Conservation (phyloP, 2,329 filamentous ascomycete species). For the Trichoderma polysporum region DNA sequence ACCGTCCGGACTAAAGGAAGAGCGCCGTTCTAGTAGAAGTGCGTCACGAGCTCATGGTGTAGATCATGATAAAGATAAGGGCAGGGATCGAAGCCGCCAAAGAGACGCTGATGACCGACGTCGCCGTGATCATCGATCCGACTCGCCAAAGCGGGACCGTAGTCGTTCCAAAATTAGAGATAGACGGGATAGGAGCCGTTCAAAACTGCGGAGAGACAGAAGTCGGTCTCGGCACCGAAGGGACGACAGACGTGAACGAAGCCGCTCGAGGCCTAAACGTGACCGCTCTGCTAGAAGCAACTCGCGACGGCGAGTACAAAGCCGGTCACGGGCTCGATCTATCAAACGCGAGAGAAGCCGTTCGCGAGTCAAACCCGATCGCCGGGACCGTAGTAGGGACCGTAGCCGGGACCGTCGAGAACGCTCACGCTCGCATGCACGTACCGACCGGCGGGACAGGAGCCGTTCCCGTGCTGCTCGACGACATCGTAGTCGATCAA, state of each 20-base stretch:
- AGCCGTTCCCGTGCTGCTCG: constrained; percentile 25
- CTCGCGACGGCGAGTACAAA: constrained; percentile 39
- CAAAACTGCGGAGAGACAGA: constrained; percentile 39
- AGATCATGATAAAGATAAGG: constrained; percentile 30
- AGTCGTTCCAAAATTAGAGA: constrained; percentile 35
- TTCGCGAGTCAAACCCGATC: constrained; percentile 34
- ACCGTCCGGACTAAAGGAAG: constrained; percentile 28
- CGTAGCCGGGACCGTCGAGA: constrained; percentile 25
- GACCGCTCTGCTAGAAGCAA: constrained; percentile 38
- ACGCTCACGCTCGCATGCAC: constrained; percentile 28
- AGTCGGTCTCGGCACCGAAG: constrained; percentile 41
- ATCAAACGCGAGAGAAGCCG: constrained; percentile 40
- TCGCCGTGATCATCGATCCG: constrained; percentile 39
- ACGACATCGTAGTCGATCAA: constrained; percentile 26
- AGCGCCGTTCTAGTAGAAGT: constrained; percentile 36
- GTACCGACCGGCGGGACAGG: constrained; percentile 31
- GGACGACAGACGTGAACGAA: constrained; percentile 35
- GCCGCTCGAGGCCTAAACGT: constrained; percentile 36
- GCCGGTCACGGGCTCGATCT: constrained; percentile 39
- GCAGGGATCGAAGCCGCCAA: constrained; percentile 31
- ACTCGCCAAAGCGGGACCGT: constrained; percentile 39
- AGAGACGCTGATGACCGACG: constrained; percentile 34
- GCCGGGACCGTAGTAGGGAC: constrained; percentile 37
- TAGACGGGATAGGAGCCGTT: constrained; percentile 40
- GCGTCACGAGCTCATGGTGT: constrained; percentile 32